phyloP scores from a whole-genome alignment of 768 basidiomycete species.

The Suillus clintonianus region DNA sequence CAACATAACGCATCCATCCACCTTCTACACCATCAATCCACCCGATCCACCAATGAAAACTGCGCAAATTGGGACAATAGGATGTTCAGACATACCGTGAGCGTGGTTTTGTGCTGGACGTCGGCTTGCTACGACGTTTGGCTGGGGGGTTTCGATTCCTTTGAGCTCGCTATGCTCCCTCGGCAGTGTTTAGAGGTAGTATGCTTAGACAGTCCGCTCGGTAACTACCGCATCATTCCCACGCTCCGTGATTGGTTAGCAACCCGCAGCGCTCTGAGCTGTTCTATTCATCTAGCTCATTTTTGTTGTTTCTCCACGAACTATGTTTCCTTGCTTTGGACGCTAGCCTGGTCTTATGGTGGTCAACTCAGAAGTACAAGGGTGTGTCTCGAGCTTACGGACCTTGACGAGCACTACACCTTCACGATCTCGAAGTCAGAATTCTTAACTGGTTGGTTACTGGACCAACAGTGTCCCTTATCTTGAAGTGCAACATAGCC shows the following conservation, averaged over 20 bases:
- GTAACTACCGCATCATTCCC: slow-evolving; percentile 23
- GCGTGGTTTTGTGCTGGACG: slow-evolving; percentile 38
- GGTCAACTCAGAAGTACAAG: not conserved
- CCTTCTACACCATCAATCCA: slow-evolving; percentile 26
- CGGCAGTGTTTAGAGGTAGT: slow-evolving; percentile 8
- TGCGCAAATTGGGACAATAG: slow-evolving; percentile 5
- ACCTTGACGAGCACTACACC: not conserved
- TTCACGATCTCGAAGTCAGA: not conserved
- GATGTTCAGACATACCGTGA: slow-evolving; percentile 40
- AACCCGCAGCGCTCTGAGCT: too few species aligned
- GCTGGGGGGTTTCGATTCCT: slow-evolving; percentile 30
- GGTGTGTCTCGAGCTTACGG: not conserved
- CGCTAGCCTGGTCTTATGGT: not conserved
- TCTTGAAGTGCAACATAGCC: not conserved
- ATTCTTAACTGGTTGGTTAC: too few species aligned
- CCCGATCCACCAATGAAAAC: slow-evolving; percentile 13
- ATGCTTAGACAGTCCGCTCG: slow-evolving; percentile 20
- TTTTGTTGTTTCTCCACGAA: not conserved
- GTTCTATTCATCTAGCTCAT: not conserved
- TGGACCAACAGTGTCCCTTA: not conserved
- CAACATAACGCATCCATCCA: slow-evolving; percentile 36
- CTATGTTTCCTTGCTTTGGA: not conserved
- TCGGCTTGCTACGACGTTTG: slow-evolving; percentile 43
- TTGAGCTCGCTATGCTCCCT: slow-evolving; percentile 17
- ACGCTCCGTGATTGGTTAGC: slow-evolving; percentile 7